Conservation (phyloP, 306 rosid species). For the Quercus engelmannii region DNA sequence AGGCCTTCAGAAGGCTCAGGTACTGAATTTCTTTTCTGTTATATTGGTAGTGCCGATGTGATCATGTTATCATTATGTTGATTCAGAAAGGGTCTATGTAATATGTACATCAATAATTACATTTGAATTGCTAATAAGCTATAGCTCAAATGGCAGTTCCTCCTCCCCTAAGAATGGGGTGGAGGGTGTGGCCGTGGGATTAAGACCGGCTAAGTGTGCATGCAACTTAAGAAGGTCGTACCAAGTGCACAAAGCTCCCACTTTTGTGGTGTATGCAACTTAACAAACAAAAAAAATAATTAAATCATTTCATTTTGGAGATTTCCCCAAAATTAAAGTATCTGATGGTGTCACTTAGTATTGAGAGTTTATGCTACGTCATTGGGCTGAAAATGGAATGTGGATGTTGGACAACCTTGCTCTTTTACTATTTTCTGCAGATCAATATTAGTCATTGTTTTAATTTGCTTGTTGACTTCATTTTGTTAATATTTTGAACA, state of each 20-base stretch:
- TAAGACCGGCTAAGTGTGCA: not conserved
- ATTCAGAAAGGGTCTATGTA: not conserved
- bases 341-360: not conserved
- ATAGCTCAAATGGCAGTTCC: not conserved
- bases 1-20: slow-evolving; percentile 84
- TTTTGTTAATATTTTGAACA: not conserved
- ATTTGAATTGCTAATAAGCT: not conserved
- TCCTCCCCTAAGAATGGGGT: not conserved
- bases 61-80: slow-evolving; percentile 5
- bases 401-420: not conserved
- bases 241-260: too few species aligned
- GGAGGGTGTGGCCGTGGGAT: not conserved
- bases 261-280: not conserved
- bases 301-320: not conserved
- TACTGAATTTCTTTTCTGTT: slow-evolving; percentile 37
- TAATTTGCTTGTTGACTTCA: not conserved
- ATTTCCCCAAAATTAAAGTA: not conserved
- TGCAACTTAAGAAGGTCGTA: not conserved
- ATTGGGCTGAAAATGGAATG: not conserved
- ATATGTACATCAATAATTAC: not conserved
- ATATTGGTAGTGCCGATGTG: slow-evolving; percentile 10
- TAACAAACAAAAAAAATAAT: not conserved
- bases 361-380: not conserved
- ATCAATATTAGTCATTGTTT: not conserved
- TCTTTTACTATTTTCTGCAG: not conserved